Base-by-base conservation (phyloP, 2,329 filamentous ascomycete species). In the Diaporthe capsici region DNA sequence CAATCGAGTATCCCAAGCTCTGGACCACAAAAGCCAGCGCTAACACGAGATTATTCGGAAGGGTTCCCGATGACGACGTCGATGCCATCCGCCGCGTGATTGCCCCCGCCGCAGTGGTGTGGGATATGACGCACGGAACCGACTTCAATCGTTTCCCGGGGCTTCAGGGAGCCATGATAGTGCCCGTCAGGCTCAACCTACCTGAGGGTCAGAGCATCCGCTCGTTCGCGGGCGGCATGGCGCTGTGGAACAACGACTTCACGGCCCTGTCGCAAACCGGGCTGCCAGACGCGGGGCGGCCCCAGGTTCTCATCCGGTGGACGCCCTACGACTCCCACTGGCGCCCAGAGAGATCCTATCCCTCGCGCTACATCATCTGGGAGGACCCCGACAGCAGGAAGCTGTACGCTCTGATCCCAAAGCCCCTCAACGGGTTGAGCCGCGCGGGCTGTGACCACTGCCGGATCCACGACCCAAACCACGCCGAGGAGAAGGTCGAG, bases 371-470 rank as follows among this genome's bases (percentile, higher is more conserved):
- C 12, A 25, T 70, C 6, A 8, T 70, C 13, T 70, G 65, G 65
- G 3, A 42, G 34, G n/a, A 37, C 7, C 4, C 17, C 34, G 3
- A 10, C 3, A 13, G 12, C 13, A 28, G 15, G 3, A 1, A 9
- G 7, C 49, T 70, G 8, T 70, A 28, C 28, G 49, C 49, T 4
- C 31, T 15, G 34, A 39, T 70, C 22, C 65, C 65, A 34, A 70
- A 53, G 65, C 65, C 65, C 9, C 65, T 55, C 8, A 34, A 42
- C 34, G 65, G 65, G 0, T 3, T 55, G 22, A 55, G 65, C 49
- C 65, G 47, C 12, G n/a, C 13, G 13, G n/a, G 10, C 49, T 70
- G 65, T 34, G 65, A 70, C 65, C 65, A 70, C 65, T 70, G 65
- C 65, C n/a, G 65, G 47, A 39, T 70, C 49, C 65, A 70, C 49